Base-by-base conservation (phyloP, 176 grass and related monocot genomes). In the Oryza australiensis region DNA sequence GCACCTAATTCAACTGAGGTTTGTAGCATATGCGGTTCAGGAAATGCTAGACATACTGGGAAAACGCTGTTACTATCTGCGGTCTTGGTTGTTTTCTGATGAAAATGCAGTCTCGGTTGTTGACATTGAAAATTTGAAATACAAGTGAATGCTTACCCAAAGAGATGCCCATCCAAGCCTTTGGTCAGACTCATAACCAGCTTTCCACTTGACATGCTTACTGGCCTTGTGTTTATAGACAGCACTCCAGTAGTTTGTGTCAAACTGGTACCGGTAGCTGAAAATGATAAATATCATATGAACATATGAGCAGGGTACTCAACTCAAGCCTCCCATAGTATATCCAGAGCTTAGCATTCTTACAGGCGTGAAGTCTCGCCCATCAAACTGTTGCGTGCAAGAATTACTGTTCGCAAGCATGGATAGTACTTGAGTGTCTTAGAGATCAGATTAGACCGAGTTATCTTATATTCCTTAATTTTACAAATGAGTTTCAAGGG, bases 171-270 rank as follows among this genome's bases (percentile, higher is more conserved):
- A 93, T 75, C 86, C 93, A 83, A 98, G 74, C 68, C 79, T 82
- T 72, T 68, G 59, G 23, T 87, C 74, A 13, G 95, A 93, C 86
- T 89, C 88, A 86, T 98, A 98, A 82, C 95, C 95, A 86, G 88
- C 86, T 93, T 95, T 98, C 34, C 94, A 95, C 65, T 98, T 98
- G 51, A 98, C 75, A 74, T 98, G 78, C 72, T 94, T 98, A 48
- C 72, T 82, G 64, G 85, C 84, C 24, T 75, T 93, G 65, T 73
- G 86, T 88, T 98, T 98, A 73, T 91, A 98, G 55, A 93, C 69
- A 37, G 88, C 82, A 62, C 84, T 82, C 95, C 95, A 98, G 62
- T 91, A 51, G 63, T 65, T 98, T 59, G 90, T 89, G 62, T 93
- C 88, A 74, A 94, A 94, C 68, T 89, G 18, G 86, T 98, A 98